Evolutionary conservation across 148 eudicot species (phyloP).

Genomic region (Talinum fruticosum): DNA sequence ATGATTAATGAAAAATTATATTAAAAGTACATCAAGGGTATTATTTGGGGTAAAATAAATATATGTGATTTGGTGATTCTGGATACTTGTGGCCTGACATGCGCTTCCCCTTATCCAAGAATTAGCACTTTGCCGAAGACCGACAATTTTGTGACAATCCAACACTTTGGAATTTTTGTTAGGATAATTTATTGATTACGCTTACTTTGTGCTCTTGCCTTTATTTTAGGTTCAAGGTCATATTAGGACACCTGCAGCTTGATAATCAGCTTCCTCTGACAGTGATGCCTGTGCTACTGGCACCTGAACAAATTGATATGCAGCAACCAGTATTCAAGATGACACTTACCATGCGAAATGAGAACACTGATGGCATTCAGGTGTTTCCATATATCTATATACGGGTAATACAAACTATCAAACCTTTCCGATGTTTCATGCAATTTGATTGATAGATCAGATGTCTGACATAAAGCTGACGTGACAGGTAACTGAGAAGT

Average conservation of each 20-base stretch:
- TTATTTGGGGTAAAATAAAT: neutral
- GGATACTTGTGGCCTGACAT: neutral
- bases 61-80: neutral
- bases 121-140: neutral
- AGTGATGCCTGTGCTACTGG: slow-evolving; percentile 82
- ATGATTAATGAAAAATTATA: no score
- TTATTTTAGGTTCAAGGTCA: slow-evolving; percentile 76
- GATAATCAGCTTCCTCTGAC: slow-evolving; percentile 95
- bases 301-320: slow-evolving; percentile 76
- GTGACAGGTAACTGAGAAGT: slow-evolving; percentile 73
- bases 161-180: neutral
- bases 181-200: slow-evolving; percentile 3
- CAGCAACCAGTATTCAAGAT: slow-evolving; percentile 88
- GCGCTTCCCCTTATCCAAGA: neutral
- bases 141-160: neutral
- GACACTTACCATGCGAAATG: slow-evolving; percentile 71
- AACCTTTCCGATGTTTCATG: neutral
- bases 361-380: slow-evolving; percentile 81
- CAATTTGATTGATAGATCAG: slow-evolving; percentile 1
- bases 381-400: slow-evolving; percentile 80
- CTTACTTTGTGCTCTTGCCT: slow-evolving; percentile 10
- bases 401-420: slow-evolving; percentile 53
- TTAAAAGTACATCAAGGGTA: neutral
- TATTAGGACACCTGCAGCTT: slow-evolving; percentile 77
- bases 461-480: slow-evolving; percentile 11